These are phyloP conservation scores for Eragrostis nindensis DNA, from an alignment of 176 grass and related monocot species.

Conservation along the genomic window DNA sequence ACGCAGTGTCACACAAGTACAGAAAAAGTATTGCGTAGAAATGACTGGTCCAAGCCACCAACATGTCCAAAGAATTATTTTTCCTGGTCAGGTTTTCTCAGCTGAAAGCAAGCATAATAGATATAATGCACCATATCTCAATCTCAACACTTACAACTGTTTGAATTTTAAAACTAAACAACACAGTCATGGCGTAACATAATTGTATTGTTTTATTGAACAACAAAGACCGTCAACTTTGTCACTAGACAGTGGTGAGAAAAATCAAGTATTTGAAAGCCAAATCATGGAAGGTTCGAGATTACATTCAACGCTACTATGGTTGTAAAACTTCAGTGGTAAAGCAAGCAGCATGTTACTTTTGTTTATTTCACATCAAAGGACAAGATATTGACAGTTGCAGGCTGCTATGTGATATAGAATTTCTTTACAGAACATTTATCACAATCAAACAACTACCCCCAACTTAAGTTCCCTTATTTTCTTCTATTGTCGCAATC, in stretches of 20 bases:
- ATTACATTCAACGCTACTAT: background rate
- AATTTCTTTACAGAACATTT: slow-evolving; percentile 26
- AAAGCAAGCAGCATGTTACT: slow-evolving; percentile 11
- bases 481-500: slow-evolving; percentile 27
- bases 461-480: slow-evolving; percentile 16
- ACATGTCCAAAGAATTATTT: slow-evolving; percentile 11
- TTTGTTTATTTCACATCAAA: background rate
- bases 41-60: background rate
- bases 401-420: background rate
- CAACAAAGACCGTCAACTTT: background rate
- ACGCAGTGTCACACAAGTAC: background rate
- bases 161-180: background rate
- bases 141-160: slow-evolving; percentile 1
- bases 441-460: slow-evolving; percentile 39
- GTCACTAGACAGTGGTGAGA: background rate
- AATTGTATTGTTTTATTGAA: slow-evolving; percentile 23
- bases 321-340: slow-evolving; percentile 25
- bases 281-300: background rate
- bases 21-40: background rate
- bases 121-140: slow-evolving; percentile 1
- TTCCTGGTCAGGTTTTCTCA: background rate
- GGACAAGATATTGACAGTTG: background rate
- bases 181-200: background rate
- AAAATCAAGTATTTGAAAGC: slow-evolving; percentile 8
- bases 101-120: background rate